Conservation (phyloP, 23 red algal species). For the Gracilariopsis chorda region DNA sequence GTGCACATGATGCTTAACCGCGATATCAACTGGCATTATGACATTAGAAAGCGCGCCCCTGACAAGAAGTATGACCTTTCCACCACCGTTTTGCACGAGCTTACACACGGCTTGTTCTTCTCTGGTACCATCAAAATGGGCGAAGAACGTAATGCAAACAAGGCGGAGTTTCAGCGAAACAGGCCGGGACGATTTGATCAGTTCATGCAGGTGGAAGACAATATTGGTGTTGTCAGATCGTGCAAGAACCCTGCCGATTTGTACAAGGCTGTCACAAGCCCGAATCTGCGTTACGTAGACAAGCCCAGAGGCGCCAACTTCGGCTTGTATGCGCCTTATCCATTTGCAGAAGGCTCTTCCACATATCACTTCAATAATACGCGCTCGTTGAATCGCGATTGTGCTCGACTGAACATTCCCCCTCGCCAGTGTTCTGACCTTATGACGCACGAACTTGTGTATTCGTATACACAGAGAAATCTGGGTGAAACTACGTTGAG, state of each 20-base stretch:
- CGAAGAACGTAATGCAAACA: not conserved
- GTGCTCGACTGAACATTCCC: slow-evolving; percentile 6
- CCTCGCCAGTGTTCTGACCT: slow-evolving; percentile 24
- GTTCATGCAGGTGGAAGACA: slow-evolving; percentile 36
- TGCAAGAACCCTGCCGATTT: not conserved
- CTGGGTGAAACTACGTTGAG: slow-evolving; percentile 31
- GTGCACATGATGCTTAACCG: slow-evolving; percentile 40
- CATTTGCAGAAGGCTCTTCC: not conserved
- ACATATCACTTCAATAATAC: slow-evolving; percentile 48
- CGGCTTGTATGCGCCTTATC: slow-evolving; percentile 18
- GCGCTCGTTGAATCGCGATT: not conserved
- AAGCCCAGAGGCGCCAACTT: not conserved
- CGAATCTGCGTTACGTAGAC: slow-evolving; percentile 36
- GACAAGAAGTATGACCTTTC: slow-evolving; percentile 32
- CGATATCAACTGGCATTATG: slow-evolving; percentile 46
- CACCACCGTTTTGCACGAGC: slow-evolving; percentile 63
- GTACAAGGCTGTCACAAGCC: slow-evolving; percentile 42
- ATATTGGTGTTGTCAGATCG: not conserved
- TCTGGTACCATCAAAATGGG: slow-evolving; percentile 29
- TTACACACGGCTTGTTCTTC: slow-evolving; percentile 67
- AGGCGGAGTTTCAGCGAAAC: not conserved
- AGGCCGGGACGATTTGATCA: slow-evolving; percentile 25
- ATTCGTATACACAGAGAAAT: slow-evolving; percentile 20
- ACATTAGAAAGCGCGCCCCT: not conserved
- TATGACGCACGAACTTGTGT: slow-evolving; percentile 45